Conservation (phyloP, 2,329 filamentous ascomycete species). For the Ampelomyces quisqualis region DNA sequence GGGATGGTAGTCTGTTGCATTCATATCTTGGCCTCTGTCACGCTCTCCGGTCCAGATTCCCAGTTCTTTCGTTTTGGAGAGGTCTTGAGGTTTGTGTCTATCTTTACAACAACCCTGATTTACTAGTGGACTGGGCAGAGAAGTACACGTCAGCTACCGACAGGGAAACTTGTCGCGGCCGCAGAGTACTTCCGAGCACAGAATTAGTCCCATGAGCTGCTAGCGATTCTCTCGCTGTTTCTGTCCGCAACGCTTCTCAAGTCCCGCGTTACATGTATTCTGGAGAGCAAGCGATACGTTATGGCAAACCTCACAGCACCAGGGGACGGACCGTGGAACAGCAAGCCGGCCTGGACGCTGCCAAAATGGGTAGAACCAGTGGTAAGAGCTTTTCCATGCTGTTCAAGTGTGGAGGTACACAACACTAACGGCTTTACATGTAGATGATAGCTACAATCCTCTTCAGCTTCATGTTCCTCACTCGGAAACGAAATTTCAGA, state of each 20-base stretch:
- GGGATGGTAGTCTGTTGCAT: too few species aligned
- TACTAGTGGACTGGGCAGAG: too few species aligned
- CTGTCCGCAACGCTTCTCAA: neutral
- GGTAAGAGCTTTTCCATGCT: constrained; percentile 28
- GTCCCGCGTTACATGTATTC: neutral
- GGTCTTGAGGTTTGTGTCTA: neutral
- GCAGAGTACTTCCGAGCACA: neutral
- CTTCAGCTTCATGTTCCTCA: constrained; percentile 52
- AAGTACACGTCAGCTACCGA: too few species aligned
- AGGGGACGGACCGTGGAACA: constrained; percentile 39
- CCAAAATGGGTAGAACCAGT: constrained; percentile 47
- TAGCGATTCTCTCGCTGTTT: neutral
- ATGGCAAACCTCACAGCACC: constrained; percentile 18
- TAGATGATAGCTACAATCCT: constrained; percentile 56
- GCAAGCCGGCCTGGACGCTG: constrained; percentile 46
- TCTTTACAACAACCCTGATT: neutral
- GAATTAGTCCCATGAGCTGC: neutral
- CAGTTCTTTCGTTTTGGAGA: neutral
- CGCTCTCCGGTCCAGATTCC: neutral
- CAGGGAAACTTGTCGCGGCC: neutral
- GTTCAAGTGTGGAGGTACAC: neutral
- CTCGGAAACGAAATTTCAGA: constrained; percentile 48
- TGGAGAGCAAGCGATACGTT: constrained; percentile 5
- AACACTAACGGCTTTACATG: constrained; percentile 9
- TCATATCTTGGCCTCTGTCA: neutral